phyloP scores from a whole-genome alignment of 2,329 filamentous ascomycete species.

The Aspergillus versicolor region DNA sequence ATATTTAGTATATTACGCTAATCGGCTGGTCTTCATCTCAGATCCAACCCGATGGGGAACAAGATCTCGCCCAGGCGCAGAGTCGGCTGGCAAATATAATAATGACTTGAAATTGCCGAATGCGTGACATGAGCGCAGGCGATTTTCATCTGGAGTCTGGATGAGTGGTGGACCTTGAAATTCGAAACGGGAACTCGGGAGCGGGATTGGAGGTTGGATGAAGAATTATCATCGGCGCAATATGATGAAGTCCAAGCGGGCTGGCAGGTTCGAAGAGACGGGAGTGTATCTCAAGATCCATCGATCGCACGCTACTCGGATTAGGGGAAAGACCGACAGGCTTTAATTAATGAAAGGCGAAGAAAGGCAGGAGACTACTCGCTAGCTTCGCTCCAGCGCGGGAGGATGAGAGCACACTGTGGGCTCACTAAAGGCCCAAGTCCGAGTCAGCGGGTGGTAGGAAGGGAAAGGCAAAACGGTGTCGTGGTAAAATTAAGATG shows the following conservation, averaged over 20 bases:
- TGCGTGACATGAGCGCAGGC: not conserved
- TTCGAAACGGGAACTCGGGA: not conserved
- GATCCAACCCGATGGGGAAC: slow-evolving; percentile 2
- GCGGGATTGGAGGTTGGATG: not conserved
- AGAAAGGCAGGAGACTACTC: not conserved
- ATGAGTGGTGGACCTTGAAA: not conserved
- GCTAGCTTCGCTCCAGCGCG: not conserved
- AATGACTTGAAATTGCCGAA: not conserved
- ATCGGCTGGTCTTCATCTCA: slow-evolving; percentile 1
- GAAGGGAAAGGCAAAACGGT: not conserved
- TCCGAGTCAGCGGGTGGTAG: slow-evolving; percentile 7
- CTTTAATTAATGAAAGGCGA: slow-evolving; percentile 11
- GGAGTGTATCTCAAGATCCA: slow-evolving; percentile 18
- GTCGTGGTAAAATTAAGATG: too few relatives aligned
- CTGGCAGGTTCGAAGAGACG: slow-evolving; percentile 1
- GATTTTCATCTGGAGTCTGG: not conserved
- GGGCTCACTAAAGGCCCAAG: slow-evolving; percentile 11
- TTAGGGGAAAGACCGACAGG: slow-evolving; percentile 16
- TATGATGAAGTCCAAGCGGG: not conserved
- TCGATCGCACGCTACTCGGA: slow-evolving; percentile 22
- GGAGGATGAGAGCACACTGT: slow-evolving; percentile 2
- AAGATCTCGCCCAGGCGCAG: not conserved
- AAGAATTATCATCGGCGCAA: not conserved
- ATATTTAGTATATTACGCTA: slow-evolving; percentile 1
- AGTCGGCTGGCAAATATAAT: not conserved